Base-by-base conservation (phyloP, 192 early-diverging fungal genomes). In the Coemansia sp. region DNA sequence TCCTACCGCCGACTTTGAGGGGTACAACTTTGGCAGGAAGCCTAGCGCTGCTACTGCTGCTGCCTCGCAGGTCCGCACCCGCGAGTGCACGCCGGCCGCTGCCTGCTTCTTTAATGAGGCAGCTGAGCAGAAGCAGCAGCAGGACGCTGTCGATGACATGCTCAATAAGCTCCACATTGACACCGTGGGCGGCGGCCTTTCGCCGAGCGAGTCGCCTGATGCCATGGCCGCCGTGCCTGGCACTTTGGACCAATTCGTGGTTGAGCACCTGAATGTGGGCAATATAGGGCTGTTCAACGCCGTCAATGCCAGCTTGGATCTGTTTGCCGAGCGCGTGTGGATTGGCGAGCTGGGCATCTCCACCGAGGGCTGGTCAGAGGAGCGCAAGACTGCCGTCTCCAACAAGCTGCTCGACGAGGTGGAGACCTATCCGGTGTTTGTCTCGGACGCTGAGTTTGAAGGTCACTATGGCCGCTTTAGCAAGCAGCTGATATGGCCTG, bases 211-310 rank as follows among this genome's bases (percentile, higher is more conserved):
- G 61, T 42, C 61, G 60, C 66, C 68, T 20, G 65, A 60, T 12
- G 69, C 67, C 12, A 27, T 51, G 33, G 65, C 55, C 6, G 60
- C 65, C 18, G 76, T 85, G 3, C 65, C 83, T 2, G 77, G 74
- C 12, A 77, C 84, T 12, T 71, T 63, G 12, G 85, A 84, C 61
- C 78, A 75, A 12, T 91, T 90, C 88, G 79, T 83, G 9, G 82
- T 95, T n/a, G 93, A 94, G 66, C 87, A 89, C 33, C 89, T 90
- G 29, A 91, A 78, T 20, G 75, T 90, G 12, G 96, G 96, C 43
- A 98, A 98, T 82, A 95, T 95, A 86, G 96, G 96, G n/a, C 87
- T 98, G 54, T 92, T 95, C 62, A 98, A 98, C 71, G 93, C 96
- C 0, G 88, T 98, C 62, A 91, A 92, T 18, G 87, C 93, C 31